Evolutionary conservation across 176 grass and related monocot species (phyloP), one percentile per base, ranked within the genome.

Genomic region (Phyllostachys edulis): DNA sequence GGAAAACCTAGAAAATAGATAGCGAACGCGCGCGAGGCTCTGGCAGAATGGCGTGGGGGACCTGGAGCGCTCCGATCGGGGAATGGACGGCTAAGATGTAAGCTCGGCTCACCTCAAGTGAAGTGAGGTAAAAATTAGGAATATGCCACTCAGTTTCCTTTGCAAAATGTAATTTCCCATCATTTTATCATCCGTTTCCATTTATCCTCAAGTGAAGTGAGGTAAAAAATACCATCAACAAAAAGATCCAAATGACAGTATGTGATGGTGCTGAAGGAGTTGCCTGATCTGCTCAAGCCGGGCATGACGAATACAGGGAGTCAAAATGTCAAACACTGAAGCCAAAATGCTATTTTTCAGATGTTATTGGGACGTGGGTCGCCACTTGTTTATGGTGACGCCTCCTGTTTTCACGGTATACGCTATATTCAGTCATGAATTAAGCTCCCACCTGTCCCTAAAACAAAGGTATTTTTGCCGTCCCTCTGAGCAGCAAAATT

Each of bases 1-100:
- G 86, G 80, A 78, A 88, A 88, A 80, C 86, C 86, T 88, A 88
- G 59, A 71, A 72, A 21, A 12, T 21, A 42, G 17, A 74, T 51
- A 63, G 29, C 7, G 81, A 63, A 73, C 7, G 63, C 57, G 42
- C 18, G 14, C 20, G n/a, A 47, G 52, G 41, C 13, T 65, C 65
- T 29, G 13, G 4, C 14, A 4, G 27, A 61, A 74, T 52, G 76
- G 44, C 57, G 44, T 21, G 61, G 42, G 44, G 17, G 6, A 2
- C 13, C 47, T 64, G 11, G 32, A 38, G 42, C 72, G 17, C 7
- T 88, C 64, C 64, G 80, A 77, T 83, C 24, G 5, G 20, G 0
- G 6, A 41, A 44, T 83, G 86, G 66, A 88, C 73, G 69, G 81
- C 20, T 63, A 23, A 27, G 80, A 73, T 80, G 14, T 65, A 4